phyloP scores from a whole-genome alignment of 2,329 filamentous ascomycete species.

The Purpureocillium lavendulum region DNA sequence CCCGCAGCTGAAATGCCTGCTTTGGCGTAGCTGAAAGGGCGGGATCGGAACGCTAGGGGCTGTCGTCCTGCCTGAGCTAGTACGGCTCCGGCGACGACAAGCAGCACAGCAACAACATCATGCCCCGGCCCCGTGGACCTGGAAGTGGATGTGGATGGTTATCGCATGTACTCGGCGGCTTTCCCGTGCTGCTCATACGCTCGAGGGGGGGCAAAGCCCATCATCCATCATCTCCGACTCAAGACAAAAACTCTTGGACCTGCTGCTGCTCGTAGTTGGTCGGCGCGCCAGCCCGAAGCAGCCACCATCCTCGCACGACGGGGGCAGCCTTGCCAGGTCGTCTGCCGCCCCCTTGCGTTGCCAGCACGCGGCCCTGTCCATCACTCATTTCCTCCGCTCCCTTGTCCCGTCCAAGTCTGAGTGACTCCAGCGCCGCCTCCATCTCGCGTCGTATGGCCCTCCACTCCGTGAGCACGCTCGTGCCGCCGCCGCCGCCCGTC shows the following conservation, averaged over 20 bases:
- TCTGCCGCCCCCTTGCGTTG: background rate
- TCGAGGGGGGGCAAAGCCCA: no score
- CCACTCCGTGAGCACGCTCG: conserved; percentile 1
- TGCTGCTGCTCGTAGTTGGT: conserved; percentile 8
- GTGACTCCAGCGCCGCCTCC: background rate
- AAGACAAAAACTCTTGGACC: conserved; percentile 9
- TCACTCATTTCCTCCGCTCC: background rate
- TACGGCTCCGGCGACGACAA: background rate
- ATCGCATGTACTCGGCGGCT: no score
- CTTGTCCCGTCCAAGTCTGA: background rate
- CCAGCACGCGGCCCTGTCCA: background rate
- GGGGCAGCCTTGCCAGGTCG: background rate
- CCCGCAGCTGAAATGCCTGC: no score
- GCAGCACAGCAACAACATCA: no score
- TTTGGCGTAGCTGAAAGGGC: no score
- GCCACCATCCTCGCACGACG: conserved; percentile 11
- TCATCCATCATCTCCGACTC: background rate
- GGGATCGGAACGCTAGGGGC: no score
- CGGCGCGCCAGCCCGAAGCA: conserved; percentile 10
- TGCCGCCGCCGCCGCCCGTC: background rate
- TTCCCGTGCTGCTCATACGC: no score
- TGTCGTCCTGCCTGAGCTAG: no score
- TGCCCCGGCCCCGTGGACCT: no score
- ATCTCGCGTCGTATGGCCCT: conserved; percentile 1
- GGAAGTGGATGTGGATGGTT: no score